Evolutionary conservation across 2,329 filamentous ascomycete species (phyloP).

Genomic region (Diplodia seriata): DNA sequence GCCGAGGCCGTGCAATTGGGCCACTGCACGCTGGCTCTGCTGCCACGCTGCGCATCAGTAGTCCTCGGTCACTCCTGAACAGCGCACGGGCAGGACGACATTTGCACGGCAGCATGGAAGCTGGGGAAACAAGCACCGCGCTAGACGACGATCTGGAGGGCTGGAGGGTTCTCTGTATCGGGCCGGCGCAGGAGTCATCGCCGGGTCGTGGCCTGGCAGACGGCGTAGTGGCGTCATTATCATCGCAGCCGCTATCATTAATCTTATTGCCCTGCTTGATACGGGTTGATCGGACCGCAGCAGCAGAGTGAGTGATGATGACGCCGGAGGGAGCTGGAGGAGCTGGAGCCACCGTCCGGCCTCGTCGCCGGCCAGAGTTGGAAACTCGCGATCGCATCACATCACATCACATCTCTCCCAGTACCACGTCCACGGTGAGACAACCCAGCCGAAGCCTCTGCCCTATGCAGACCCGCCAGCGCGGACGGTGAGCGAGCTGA

Average conservation of each 20-base stretch:
- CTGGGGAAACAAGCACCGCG: conserved; percentile 21
- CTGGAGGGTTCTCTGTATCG: conserved; percentile 7
- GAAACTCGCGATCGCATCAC: not conserved
- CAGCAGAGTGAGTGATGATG: not conserved
- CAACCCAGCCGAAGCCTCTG: not conserved
- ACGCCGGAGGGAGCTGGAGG: not conserved
- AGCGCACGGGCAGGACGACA: not conserved
- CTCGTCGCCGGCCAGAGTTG: not conserved
- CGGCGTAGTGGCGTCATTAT: not conserved
- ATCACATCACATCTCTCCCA: conserved; percentile 2
- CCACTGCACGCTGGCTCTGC: not conserved
- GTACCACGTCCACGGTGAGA: conserved; percentile 4
- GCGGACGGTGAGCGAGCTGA: conserved; percentile 14
- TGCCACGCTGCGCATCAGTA: not conserved
- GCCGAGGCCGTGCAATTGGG: not conserved
- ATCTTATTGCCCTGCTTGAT: not conserved
- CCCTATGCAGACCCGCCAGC: not conserved
- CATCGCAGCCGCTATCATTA: not conserved
- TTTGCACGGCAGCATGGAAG: not conserved
- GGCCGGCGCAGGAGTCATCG: not conserved
- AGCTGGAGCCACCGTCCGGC: conserved; percentile 1
- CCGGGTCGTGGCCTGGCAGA: not conserved
- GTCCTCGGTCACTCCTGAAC: too few relatives aligned
- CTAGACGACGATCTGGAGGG: conserved; percentile 16
- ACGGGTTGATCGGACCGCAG: not conserved